Percentiles rank a stretch among this genome's conserved stretches.
These are phyloP conservation scores for Vararia minispora DNA, from an alignment of 768 basidiomycete genomes.

Conservation along the genomic window DNA sequence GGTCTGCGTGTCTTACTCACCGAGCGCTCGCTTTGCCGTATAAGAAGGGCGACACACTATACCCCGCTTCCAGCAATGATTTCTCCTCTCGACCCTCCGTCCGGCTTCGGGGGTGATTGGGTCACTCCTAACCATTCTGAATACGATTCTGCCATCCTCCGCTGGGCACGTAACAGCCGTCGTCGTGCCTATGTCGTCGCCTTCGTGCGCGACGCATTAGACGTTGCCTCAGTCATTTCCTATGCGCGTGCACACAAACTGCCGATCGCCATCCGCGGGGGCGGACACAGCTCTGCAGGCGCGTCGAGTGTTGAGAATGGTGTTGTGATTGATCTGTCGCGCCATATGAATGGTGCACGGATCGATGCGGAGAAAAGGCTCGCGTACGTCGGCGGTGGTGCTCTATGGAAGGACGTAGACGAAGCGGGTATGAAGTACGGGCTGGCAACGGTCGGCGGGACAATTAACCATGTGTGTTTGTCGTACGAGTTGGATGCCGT, in stretches of 20 bases:
- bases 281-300: conserved; percentile 34
- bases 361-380: conserved; percentile 29
- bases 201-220: conserved; percentile 30
- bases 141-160: conserved; percentile 28
- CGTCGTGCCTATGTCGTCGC: conserved; percentile 31
- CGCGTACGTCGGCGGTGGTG: conserved; percentile 35
- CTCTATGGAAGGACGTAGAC: conserved; percentile 36
- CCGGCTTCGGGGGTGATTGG: conserved; percentile 34
- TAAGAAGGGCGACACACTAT: too few species aligned
- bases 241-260: conserved; percentile 26
- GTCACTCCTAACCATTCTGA: conserved; percentile 25
- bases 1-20: too few species aligned
- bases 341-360: conserved; percentile 26
- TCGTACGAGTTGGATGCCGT: background rate
- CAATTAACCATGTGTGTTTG: conserved; percentile 34
- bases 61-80: too few species aligned
- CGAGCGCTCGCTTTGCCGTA: too few species aligned
- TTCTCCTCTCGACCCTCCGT: too few species aligned
- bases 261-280: conserved; percentile 32
- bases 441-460: conserved; percentile 35
- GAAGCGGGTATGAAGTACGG: conserved; percentile 31
- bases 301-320: conserved; percentile 35
- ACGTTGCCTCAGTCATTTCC: conserved; percentile 26
- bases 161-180: conserved; percentile 33
- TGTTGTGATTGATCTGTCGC: conserved; percentile 38